phyloP scores from a whole-genome alignment of 441 rosid species.

The Viola pubescens region DNA sequence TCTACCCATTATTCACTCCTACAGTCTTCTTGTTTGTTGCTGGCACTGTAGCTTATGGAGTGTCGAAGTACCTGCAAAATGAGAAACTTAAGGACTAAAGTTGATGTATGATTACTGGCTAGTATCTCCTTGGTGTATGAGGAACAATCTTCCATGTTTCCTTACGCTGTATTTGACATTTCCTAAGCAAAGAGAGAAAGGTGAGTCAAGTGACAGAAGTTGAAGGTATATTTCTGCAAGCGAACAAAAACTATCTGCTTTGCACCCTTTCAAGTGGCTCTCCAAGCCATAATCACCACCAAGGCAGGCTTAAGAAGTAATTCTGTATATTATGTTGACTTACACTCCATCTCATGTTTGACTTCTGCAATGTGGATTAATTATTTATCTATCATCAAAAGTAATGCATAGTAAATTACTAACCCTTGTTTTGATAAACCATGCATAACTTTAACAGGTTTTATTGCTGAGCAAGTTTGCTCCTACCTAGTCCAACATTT shows the following conservation, averaged over 20 bases:
- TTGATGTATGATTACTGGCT: slow-evolving; percentile 17
- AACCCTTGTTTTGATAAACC: neutral
- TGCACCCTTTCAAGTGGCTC: neutral
- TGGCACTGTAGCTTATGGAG: slow-evolving; percentile 78
- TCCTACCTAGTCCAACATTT: neutral
- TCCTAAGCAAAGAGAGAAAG: neutral
- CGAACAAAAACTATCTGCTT: neutral
- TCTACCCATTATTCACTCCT: slow-evolving; percentile 77
- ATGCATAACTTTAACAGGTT: neutral
- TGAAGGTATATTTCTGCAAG: neutral
- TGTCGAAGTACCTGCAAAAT: slow-evolving; percentile 68
- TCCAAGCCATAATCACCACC: neutral
- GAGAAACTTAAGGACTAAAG: slow-evolving; percentile 56
- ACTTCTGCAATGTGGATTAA: neutral
- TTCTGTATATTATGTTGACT: neutral
- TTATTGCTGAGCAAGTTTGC: neutral
- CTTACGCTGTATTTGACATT: slow-evolving; percentile 5
- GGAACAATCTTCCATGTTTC: neutral
- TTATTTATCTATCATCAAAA: neutral
- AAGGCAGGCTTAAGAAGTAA: no score
- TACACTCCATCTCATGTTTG: neutral
- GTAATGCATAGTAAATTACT: neutral
- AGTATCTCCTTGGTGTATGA: slow-evolving; percentile 16
- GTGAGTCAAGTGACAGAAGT: slow-evolving; percentile 1
- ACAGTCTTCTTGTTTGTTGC: slow-evolving; percentile 66